phyloP scores from a whole-genome alignment of 306 rosid genomes.

The Citrullus amarus region DNA sequence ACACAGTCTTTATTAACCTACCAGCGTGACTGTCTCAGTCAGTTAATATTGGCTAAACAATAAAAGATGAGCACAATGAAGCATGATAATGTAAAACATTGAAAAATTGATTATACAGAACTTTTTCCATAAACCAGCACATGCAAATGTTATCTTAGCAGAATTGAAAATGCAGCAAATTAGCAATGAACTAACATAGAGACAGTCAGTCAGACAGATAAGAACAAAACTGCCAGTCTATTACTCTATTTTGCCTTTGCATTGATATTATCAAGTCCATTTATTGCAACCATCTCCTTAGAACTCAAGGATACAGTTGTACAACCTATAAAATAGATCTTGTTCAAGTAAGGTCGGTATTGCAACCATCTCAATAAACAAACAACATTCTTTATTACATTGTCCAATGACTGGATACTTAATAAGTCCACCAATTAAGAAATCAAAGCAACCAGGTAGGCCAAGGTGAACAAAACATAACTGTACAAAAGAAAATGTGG shows the following conservation, averaged over 20 bases:
- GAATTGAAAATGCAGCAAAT: background rate
- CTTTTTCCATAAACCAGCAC: background rate
- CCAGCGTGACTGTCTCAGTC: background rate
- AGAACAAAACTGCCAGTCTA: background rate
- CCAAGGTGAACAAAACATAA: background rate
- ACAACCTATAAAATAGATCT: no score
- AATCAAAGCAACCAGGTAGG: background rate
- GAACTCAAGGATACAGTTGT: no score
- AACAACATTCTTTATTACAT: background rate
- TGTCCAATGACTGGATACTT: background rate
- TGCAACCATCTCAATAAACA: background rate
- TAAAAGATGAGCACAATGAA: background rate
- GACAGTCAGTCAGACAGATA: background rate
- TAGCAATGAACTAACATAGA: background rate
- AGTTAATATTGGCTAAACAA: background rate
- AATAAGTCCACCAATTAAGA: background rate
- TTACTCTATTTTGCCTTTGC: background rate
- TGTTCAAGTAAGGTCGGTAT: no score
- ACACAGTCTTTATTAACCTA: background rate
- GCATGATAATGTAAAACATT: background rate
- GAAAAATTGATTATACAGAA: background rate
- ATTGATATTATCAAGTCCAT: background rate
- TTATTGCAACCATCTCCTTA: background rate
- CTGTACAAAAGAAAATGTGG: background rate
- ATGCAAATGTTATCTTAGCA: background rate